Conservation (phyloP, 257 asterid genomes). For the Gynochthodes officinalis region DNA sequence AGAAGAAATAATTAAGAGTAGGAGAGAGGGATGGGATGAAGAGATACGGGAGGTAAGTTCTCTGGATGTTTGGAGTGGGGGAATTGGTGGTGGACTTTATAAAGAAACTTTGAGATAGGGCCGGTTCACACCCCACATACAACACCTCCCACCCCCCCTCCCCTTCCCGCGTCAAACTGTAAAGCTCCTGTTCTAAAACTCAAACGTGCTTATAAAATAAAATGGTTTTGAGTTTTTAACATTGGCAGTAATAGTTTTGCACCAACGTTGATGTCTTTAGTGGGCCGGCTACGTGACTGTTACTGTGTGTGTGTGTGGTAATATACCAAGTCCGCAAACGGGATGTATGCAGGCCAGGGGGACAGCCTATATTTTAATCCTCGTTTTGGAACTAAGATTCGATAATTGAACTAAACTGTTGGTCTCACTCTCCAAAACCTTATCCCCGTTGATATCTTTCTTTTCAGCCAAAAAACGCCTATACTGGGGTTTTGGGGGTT, state of each 20-base stretch:
- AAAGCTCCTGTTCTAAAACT: background rate
- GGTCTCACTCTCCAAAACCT: background rate
- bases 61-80: conserved; percentile 13
- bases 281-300: conserved; percentile 12
- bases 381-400: conserved; percentile 8
- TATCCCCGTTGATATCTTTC: too few relatives aligned
- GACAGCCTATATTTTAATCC: background rate
- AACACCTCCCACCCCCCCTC: too few relatives aligned
- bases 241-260: too few relatives aligned
- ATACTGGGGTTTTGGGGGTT: too few relatives aligned
- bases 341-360: conserved; percentile 6
- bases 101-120: conserved; percentile 15
- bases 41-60: conserved; percentile 7
- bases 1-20: background rate
- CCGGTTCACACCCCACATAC: too few relatives aligned
- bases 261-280: too few relatives aligned
- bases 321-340: background rate
- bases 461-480: too few relatives aligned
- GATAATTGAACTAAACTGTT: background rate
- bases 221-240: background rate
- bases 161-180: too few relatives aligned
- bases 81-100: conserved; percentile 8
- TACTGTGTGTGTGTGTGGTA: background rate
- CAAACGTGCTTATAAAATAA: background rate
- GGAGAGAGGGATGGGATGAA: background rate